Evolutionary conservation across 768 basidiomycete genomes (phyloP), one percentile per base, ranked within the genome.

Genomic region (Trametes cingulata): DNA sequence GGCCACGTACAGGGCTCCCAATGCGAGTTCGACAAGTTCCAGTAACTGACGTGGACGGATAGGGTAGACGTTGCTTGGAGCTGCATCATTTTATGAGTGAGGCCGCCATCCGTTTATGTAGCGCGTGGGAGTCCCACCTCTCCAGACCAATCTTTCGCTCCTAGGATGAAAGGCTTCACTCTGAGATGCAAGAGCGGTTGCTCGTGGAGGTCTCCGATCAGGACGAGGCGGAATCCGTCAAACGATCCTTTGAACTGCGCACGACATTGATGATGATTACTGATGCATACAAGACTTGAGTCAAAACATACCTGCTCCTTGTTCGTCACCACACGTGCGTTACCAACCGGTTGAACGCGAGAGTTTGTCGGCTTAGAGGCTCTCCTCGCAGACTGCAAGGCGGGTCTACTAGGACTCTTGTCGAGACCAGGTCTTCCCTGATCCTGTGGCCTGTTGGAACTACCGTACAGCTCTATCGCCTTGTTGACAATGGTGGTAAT

Each of bases 21-120:
- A 68, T 98, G 94, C 48, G 97, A 98, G 70, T 97, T 98, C 22
- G 88, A 87, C 50, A 98, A 74, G 73, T 99, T 99, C 93, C 94
- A 99, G 69, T 97, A 99, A 60, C 87, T 93, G 71, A 97, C 88
- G 50, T 88, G 85, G 2, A 86, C 87, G 22, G 88, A 86, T 68
- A 98, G 77, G 0, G 89, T 87, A 0, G 91, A 90, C 6, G 88
- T 86, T 6, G 93, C 91, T 69, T 89, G 88, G 45, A 98, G 75
- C 96, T 98, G 25, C 25, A 33, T 17, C 40, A 13, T 45, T 25
- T 14, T 45, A 9, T n/a, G 20, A n/a, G 33, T 57, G 40, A 61
- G 54, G n/a, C 33, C 24, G 20, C 13, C 42, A 22, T 22, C 27
- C 27, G 7, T 17, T 27, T n/a, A 13, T 2, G 1, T 14, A 27